phyloP scores from a whole-genome alignment of 768 basidiomycete species.

The Boletus eberwhitei region DNA sequence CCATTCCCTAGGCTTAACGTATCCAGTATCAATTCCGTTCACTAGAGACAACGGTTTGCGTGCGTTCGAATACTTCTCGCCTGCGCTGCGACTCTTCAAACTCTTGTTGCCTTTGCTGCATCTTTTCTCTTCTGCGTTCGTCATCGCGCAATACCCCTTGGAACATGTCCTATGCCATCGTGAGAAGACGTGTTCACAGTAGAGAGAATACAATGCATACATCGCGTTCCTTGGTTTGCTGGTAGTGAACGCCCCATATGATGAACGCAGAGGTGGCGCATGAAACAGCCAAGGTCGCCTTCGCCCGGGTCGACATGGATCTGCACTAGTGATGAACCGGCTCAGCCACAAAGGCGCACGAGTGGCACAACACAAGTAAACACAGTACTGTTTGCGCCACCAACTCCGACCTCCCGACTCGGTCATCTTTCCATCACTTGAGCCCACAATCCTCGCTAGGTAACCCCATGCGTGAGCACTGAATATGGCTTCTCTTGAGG shows the following conservation, averaged over 20 bases:
- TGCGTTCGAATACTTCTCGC: slow-evolving; percentile 61
- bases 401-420: slow-evolving; percentile 12
- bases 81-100: slow-evolving; percentile 59
- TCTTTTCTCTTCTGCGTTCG: slow-evolving; percentile 71
- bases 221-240: slow-evolving; percentile 80
- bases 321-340: not conserved
- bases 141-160: slow-evolving; percentile 88
- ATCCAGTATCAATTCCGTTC: slow-evolving; percentile 11
- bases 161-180: slow-evolving; percentile 71
- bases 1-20: not conserved
- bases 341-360: slow-evolving; percentile 18
- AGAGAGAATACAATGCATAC: slow-evolving; percentile 36
- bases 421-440: slow-evolving; percentile 10
- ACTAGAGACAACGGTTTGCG: slow-evolving; percentile 34
- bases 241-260: slow-evolving; percentile 87
- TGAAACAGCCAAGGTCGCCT: slow-evolving; percentile 68
- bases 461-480: slow-evolving; percentile 19
- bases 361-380: slow-evolving; percentile 40
- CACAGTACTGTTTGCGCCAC: slow-evolving; percentile 19
- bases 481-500: slow-evolving; percentile 43
- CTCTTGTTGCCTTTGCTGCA: slow-evolving; percentile 60
- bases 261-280: slow-evolving; percentile 61
- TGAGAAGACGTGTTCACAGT: slow-evolving; percentile 6
- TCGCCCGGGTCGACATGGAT: slow-evolving; percentile 67
- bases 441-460: slow-evolving; percentile 10